phyloP scores from a whole-genome alignment of 176 grass and related monocot genomes.

The Neostapfia colusana region DNA sequence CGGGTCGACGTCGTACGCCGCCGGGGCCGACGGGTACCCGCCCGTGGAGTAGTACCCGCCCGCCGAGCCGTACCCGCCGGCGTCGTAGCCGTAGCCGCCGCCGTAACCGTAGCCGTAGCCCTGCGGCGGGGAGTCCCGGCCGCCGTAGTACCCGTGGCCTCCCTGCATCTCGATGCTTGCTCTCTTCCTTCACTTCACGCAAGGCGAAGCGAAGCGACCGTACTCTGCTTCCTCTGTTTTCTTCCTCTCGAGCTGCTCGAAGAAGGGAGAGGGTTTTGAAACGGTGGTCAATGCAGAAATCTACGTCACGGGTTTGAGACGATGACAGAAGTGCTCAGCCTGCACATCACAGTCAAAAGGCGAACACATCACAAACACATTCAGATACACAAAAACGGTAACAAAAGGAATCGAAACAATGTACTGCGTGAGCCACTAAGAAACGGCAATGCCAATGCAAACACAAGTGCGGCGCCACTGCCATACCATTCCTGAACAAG shows the following conservation, averaged over 20 bases:
- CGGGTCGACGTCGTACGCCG: constrained; percentile 57
- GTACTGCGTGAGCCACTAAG: too few species aligned
- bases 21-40: constrained; percentile 4
- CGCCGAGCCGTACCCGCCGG: constrained; percentile 28
- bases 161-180: constrained; percentile 49
- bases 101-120: constrained; percentile 44
- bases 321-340: constrained; percentile 70
- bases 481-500: not conserved
- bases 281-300: not conserved
- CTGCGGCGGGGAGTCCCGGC: constrained; percentile 45
- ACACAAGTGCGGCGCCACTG: not conserved
- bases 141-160: constrained; percentile 52
- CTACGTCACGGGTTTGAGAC: constrained; percentile 64
- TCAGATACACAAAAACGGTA: not conserved
- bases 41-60: not conserved
- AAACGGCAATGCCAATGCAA: constrained; percentile 5
- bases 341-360: not conserved
- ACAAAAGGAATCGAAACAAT: not conserved
- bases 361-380: constrained; percentile 1
- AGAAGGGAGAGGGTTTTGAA: constrained; percentile 3
- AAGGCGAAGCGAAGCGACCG: too few species aligned
- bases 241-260: not conserved
- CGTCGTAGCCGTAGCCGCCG: constrained; percentile 47
- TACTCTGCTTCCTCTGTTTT: not conserved
- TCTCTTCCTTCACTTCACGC: not conserved